Conservation (phyloP, 140 eudicot species). For the Oenanthe javanica region DNA sequence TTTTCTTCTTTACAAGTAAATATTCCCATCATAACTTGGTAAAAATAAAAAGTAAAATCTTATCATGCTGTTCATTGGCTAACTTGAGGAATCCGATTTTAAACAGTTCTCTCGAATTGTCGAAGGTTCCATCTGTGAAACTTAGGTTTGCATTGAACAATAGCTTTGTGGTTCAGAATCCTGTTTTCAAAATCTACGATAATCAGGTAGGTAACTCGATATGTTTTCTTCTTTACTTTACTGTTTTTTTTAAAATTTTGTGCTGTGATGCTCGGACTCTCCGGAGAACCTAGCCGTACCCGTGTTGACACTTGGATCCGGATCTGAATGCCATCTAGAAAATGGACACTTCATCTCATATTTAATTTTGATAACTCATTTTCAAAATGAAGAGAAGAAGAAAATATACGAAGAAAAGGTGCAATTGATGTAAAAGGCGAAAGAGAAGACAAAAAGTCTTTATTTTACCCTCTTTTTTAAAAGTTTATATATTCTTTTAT, state of each 20-base stretch:
- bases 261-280: no score
- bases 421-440: no score
- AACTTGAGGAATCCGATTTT: slow-evolving; percentile 2
- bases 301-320: no score
- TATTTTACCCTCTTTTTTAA: no score
- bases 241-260: background rate
- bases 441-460: no score
- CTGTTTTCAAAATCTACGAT: slow-evolving; percentile 50
- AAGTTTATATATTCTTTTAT: no score
- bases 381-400: no score
- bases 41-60: background rate
- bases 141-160: slow-evolving; percentile 54
- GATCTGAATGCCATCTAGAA: no score
- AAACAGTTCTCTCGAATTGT: slow-evolving; percentile 38
- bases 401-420: no score
- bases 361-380: no score
- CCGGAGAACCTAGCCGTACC: no score
- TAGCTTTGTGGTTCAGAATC: slow-evolving; percentile 65
- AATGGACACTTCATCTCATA: no score
- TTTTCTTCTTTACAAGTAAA: background rate
- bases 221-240: background rate
- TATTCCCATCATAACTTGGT: background rate
- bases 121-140: slow-evolving; percentile 55
- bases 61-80: background rate
- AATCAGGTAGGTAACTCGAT: slow-evolving; percentile 49